These are phyloP conservation scores for Polytrichum commune DNA, from an alignment of 225 moss, liverwort and hornwort species.

Conservation along the genomic window DNA sequence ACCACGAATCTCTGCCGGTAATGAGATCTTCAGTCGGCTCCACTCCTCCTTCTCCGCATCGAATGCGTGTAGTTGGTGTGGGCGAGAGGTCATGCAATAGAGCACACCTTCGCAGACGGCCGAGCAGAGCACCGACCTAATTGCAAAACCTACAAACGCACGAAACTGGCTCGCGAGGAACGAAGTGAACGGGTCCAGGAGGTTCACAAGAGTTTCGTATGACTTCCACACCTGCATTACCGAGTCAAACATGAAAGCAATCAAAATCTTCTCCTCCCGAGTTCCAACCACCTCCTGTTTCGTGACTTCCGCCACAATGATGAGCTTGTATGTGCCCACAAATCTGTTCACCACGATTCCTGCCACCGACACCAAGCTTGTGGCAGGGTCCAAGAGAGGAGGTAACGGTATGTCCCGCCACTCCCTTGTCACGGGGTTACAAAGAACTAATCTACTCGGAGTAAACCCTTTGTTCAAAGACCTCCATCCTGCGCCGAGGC, in stretches of 20 bases:
- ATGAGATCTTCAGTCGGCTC: constrained; percentile 26
- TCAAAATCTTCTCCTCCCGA: constrained; percentile 18
- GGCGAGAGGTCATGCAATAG: constrained; percentile 45
- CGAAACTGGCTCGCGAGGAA: constrained; percentile 40
- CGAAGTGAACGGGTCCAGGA: constrained; percentile 36
- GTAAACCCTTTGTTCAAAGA: constrained; percentile 14
- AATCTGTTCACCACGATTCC: constrained; percentile 33
- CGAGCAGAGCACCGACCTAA: constrained; percentile 39
- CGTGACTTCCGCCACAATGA: constrained; percentile 37
- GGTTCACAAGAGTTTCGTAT: constrained; percentile 26
- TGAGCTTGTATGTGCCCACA: constrained; percentile 35
- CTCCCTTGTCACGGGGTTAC: constrained; percentile 39
- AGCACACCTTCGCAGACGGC: constrained; percentile 38
- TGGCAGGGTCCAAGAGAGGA: constrained; percentile 26
- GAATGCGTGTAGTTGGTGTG: constrained; percentile 40
- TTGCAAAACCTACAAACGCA: constrained; percentile 30
- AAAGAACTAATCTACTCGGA: constrained; percentile 40
- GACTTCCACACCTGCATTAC: constrained; percentile 28
- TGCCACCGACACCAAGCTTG: constrained; percentile 34
- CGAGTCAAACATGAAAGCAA: constrained; percentile 38
- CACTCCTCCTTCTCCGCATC: constrained; percentile 20
- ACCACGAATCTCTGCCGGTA: constrained; percentile 39
- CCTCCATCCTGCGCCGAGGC: constrained; percentile 39
- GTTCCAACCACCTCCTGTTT: constrained; percentile 4
- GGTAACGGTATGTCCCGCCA: constrained; percentile 42